Evolutionary conservation across 495 filamentous ascomycete species (phyloP).

Genomic region (Ascodesmis nigricans): DNA sequence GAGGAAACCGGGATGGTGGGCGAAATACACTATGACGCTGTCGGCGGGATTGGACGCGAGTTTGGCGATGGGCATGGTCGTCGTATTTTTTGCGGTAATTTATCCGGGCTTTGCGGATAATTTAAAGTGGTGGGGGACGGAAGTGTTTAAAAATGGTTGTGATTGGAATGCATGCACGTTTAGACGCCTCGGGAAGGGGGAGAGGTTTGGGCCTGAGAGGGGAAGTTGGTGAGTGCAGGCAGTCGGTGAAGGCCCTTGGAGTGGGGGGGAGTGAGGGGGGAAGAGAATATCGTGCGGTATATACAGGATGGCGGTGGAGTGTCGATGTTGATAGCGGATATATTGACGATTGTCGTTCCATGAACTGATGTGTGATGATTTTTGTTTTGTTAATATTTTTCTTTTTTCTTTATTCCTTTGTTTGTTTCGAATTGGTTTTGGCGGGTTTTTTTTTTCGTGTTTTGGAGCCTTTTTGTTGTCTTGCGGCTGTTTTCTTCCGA

Average conservation of each 20-base stretch:
- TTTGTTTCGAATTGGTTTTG: too few relatives aligned
- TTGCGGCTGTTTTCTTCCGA: too few relatives aligned
- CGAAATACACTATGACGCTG: conserved; percentile 74
- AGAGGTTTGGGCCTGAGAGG: conserved; percentile 34
- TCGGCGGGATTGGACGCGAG: conserved; percentile 65
- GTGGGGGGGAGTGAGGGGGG: background rate
- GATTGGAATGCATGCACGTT: conserved; percentile 45
- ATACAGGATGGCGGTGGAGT: background rate
- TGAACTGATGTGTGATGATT: background rate
- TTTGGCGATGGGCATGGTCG: conserved; percentile 51
- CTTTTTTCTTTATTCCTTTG: background rate
- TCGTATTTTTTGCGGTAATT: conserved; percentile 63
- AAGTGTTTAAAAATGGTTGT: conserved; percentile 42
- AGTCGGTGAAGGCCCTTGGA: too few relatives aligned
- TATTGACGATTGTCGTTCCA: too few relatives aligned
- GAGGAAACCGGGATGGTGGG: conserved; percentile 52
- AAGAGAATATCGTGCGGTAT: background rate
- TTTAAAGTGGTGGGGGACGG: conserved; percentile 57
- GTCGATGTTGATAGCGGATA: background rate
- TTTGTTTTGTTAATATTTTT: background rate
- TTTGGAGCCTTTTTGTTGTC: too few relatives aligned
- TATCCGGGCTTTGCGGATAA: conserved; percentile 44
- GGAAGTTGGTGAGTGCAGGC: conserved; percentile 26
- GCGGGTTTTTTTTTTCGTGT: too few relatives aligned
- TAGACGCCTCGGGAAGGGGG: conserved; percentile 29